Evolutionary conservation across 2,329 filamentous ascomycete genomes (phyloP).

Genomic region (Neospermospora avenae): DNA sequence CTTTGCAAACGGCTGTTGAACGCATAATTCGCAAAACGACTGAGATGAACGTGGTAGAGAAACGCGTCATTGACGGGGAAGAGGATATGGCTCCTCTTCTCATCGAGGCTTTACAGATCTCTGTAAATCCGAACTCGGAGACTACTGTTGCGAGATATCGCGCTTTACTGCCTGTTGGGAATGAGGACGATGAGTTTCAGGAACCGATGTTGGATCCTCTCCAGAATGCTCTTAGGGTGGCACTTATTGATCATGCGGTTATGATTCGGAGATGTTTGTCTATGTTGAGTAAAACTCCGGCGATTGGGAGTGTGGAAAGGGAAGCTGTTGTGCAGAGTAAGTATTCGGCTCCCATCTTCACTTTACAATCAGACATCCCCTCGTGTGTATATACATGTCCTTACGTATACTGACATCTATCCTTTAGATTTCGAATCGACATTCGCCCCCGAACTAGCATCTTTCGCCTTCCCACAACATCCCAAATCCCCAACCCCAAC

Average conservation of each 20-base stretch:
- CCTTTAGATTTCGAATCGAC: constrained; percentile 55
- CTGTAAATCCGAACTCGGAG: constrained; percentile 71
- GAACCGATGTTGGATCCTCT: constrained; percentile 53
- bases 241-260: constrained; percentile 84
- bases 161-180: constrained; percentile 59
- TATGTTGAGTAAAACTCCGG: constrained; percentile 59
- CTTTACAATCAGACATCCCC: no score
- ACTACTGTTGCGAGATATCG: constrained; percentile 77
- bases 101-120: constrained; percentile 72
- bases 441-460: constrained; percentile 63
- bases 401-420: no score
- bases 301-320: constrained; percentile 46
- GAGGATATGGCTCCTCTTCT: constrained; percentile 66
- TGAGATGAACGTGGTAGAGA: constrained; percentile 75
- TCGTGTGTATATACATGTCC: no score
- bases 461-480: constrained; percentile 53
- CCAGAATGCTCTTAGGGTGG: constrained; percentile 78
- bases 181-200: constrained; percentile 42
- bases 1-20: constrained; percentile 86
- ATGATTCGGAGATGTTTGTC: constrained; percentile 79
- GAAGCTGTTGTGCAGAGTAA: constrained; percentile 64
- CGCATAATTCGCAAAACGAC: constrained; percentile 87
- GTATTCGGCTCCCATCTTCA: constrained; percentile 36
- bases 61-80: constrained; percentile 68
- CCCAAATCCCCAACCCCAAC: constrained; percentile 40